Conservation (phyloP, 306 rosid species). For the Macrotyloma uniflorum region DNA sequence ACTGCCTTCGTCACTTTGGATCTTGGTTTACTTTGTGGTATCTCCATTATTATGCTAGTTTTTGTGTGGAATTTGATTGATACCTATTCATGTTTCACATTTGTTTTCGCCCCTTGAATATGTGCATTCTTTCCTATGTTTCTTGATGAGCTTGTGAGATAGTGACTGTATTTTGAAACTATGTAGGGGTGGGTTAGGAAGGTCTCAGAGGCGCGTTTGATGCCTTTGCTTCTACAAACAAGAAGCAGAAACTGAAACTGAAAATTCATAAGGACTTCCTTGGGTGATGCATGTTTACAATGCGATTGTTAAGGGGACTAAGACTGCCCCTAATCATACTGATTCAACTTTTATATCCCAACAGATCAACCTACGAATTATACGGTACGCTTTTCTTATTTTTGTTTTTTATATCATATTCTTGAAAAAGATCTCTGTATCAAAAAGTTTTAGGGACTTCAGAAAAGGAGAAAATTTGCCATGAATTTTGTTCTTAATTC, state of each 20-base stretch:
- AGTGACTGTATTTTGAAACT: constrained; percentile 1
- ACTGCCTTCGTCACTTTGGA: constrained; percentile 21
- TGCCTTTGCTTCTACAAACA: neutral
- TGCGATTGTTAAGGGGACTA: constrained; percentile 61
- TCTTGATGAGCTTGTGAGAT: constrained; percentile 5
- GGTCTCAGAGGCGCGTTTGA: constrained; percentile 6
- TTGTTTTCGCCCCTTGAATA: neutral
- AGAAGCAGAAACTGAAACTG: constrained; percentile 6
- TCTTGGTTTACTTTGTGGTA: neutral
- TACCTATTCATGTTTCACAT: constrained; percentile 10
- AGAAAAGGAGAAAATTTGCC: neutral
- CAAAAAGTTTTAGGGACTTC: neutral
- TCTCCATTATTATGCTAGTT: constrained; percentile 22
- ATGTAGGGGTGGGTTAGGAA: neutral
- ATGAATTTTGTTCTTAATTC: neutral
- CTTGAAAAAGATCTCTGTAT: neutral
- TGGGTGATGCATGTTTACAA: constrained; percentile 56
- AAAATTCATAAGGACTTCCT: constrained; percentile 38
- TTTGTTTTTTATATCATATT: neutral
- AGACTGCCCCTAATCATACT: constrained; percentile 56
- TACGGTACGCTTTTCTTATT: constrained; percentile 45
- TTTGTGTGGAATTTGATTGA: neutral
- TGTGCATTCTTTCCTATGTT: constrained; percentile 14
- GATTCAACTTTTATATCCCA: constrained; percentile 53
- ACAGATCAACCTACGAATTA: constrained; percentile 46